Evolutionary conservation across 306 rosid genomes (phyloP).

Genomic region (Vigna radiata): DNA sequence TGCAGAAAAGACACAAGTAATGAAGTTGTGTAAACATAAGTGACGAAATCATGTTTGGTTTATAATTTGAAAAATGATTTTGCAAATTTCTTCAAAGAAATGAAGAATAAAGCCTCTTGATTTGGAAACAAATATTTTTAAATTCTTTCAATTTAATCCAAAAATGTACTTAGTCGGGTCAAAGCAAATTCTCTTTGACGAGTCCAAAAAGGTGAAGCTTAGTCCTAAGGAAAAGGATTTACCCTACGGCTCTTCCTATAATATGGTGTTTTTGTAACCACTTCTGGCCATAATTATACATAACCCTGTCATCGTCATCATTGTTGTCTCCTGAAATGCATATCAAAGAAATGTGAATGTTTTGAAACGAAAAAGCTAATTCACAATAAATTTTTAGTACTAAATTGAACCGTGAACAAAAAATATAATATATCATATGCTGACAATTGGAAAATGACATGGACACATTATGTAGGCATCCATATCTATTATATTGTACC

Average conservation of each 20-base stretch:
- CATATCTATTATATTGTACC: conserved; percentile 50
- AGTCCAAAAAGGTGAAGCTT: no score
- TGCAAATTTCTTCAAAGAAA: no score
- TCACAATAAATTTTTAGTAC: background rate
- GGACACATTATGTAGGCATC: background rate
- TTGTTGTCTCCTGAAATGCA: conserved; percentile 75
- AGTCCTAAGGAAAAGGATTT: conserved; percentile 9
- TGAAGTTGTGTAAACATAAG: no score
- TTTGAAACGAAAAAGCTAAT: background rate
- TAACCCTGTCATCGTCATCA: conserved; percentile 53
- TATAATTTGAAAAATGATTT: no score
- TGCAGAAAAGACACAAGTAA: conserved; percentile 39
- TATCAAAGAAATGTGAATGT: background rate
- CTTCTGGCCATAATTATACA: conserved; percentile 69
- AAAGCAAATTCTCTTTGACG: no score
- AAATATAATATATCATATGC: background rate
- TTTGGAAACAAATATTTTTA: no score
- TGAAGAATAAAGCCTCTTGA: no score
- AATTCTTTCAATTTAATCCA: no score
- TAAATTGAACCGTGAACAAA: background rate
- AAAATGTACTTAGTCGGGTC: no score
- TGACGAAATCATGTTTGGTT: background rate
- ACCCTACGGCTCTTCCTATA: conserved; percentile 84
- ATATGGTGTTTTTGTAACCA: conserved; percentile 75
- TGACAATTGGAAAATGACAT: conserved; percentile 2